A percentile compares a stretch with the other conserved stretches of the same genome.
Conservation (phyloP, 225 moss, liverwort and hornwort species). For the Takakia lepidozioides region DNA sequence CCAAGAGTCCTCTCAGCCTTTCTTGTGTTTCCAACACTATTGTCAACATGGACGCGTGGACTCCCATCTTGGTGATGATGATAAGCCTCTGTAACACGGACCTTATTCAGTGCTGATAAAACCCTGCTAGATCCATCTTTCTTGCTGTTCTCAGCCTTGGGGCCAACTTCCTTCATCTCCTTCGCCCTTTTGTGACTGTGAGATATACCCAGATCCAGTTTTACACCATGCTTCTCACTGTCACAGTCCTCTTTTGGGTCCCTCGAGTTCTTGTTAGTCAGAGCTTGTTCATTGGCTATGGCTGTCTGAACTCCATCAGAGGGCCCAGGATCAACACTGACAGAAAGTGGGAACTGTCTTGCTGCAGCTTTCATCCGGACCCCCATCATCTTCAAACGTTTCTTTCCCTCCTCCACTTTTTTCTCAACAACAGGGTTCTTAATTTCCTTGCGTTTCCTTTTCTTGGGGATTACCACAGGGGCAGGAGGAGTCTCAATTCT, state of each 20-base stretch:
- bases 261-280: slow-evolving; percentile 38
- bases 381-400: slow-evolving; percentile 59
- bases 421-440: slow-evolving; percentile 50
- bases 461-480: slow-evolving; percentile 62
- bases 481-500: slow-evolving; percentile 61
- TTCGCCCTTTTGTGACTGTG: background rate
- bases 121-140: background rate
- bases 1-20: slow-evolving; percentile 34
- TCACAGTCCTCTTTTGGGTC: slow-evolving; percentile 64
- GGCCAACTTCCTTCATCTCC: slow-evolving; percentile 31
- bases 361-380: slow-evolving; percentile 89
- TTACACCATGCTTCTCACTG: slow-evolving; percentile 26
- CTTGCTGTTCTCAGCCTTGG: slow-evolving; percentile 11
- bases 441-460: slow-evolving; percentile 69
- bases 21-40: slow-evolving; percentile 46
- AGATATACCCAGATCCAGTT: too few species aligned
- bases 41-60: slow-evolving; percentile 30
- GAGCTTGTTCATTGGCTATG: slow-evolving; percentile 45
- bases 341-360: slow-evolving; percentile 39
- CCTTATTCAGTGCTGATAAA: slow-evolving; percentile 4
- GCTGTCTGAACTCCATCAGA: slow-evolving; percentile 15
- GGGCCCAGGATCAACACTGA: slow-evolving; percentile 16
- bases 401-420: slow-evolving; percentile 66
- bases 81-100: slow-evolving; percentile 10
- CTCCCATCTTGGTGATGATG: slow-evolving; percentile 9